Conservation (phyloP, 2,329 filamentous ascomycete genomes). For the Venturia carpophila region DNA sequence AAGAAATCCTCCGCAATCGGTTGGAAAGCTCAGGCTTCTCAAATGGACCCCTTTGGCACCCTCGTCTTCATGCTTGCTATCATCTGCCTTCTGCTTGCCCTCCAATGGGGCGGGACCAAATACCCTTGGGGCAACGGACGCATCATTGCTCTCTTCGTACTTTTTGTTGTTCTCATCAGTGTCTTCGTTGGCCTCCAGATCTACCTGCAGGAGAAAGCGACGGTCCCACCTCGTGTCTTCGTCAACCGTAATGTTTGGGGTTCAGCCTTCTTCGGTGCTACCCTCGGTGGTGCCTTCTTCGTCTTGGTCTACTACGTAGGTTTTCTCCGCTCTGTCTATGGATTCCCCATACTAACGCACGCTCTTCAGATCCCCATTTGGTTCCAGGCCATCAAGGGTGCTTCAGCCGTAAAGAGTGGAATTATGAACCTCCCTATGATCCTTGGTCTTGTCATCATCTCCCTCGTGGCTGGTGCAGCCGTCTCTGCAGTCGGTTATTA, state of each 20-base stretch:
- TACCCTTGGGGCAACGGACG: conserved; percentile 39
- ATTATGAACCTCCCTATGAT: conserved; percentile 43
- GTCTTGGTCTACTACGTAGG: conserved; percentile 36
- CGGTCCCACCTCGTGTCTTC: conserved; percentile 40
- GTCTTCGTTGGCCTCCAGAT: conserved; percentile 37
- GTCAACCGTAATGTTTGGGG: conserved; percentile 39
- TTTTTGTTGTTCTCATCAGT: conserved; percentile 37
- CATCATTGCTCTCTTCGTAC: conserved; percentile 41
- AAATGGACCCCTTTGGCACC: conserved; percentile 42
- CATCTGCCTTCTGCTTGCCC: conserved; percentile 42
- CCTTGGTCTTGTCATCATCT: conserved; percentile 38
- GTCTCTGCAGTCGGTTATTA: conserved; percentile 41
- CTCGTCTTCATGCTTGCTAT: conserved; percentile 39
- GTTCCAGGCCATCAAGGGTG: conserved; percentile 45
- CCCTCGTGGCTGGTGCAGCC: conserved; percentile 33
- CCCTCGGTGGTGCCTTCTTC: conserved; percentile 39
- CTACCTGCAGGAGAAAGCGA: conserved; percentile 39
- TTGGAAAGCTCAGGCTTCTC: conserved; percentile 33
- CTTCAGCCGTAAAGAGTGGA: conserved; percentile 38
- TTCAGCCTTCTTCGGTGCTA: conserved; percentile 34
- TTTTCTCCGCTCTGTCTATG: background rate
- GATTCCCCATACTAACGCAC: background rate
- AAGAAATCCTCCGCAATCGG: conserved; percentile 29
- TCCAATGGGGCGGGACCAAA: conserved; percentile 44
- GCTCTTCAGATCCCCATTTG: conserved; percentile 31